Percentiles rank a stretch among this genome's conserved stretches.
Conservation (phyloP, 2,329 filamentous ascomycete species). For the Colletotrichum liaoningense region DNA sequence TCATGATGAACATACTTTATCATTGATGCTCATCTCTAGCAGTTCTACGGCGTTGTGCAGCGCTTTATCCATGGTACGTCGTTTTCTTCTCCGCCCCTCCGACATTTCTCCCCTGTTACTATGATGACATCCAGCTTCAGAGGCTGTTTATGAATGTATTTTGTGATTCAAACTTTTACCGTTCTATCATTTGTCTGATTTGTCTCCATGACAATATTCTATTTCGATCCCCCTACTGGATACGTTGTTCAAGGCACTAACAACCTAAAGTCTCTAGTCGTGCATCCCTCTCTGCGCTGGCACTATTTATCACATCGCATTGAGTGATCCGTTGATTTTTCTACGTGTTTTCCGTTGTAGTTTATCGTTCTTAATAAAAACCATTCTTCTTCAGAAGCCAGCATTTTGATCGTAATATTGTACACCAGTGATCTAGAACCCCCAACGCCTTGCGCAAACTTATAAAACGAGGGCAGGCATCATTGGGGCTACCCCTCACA, state of each 20-base stretch:
- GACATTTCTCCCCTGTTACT: neutral
- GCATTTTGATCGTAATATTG: slow-evolving; percentile 1
- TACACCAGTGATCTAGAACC: neutral
- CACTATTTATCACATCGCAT: neutral
- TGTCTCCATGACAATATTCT: too few relatives aligned
- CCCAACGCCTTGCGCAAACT: slow-evolving; percentile 6
- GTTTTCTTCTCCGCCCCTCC: neutral
- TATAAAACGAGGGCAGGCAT: slow-evolving; percentile 1
- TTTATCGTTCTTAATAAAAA: neutral
- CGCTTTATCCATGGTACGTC: neutral
- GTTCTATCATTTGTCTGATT: slow-evolving; percentile 40
- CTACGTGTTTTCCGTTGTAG: neutral
- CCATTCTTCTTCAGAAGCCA: neutral
- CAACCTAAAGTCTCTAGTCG: neutral
- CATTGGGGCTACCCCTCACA: slow-evolving; percentile 48
- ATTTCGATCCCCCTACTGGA: neutral
- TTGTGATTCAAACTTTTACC: slow-evolving; percentile 51
- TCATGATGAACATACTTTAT: neutral
- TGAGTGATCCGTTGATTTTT: neutral
- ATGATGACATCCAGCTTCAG: slow-evolving; percentile 55
- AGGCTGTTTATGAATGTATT: slow-evolving; percentile 59
- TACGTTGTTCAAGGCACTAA: neutral
- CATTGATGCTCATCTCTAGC: neutral
- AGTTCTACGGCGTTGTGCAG: too few relatives aligned
- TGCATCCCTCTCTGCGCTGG: neutral